Evolutionary conservation across 306 rosid species (phyloP), one percentile per base, ranked within the genome.

Genomic region (Gynostemma pentaphyllum): DNA sequence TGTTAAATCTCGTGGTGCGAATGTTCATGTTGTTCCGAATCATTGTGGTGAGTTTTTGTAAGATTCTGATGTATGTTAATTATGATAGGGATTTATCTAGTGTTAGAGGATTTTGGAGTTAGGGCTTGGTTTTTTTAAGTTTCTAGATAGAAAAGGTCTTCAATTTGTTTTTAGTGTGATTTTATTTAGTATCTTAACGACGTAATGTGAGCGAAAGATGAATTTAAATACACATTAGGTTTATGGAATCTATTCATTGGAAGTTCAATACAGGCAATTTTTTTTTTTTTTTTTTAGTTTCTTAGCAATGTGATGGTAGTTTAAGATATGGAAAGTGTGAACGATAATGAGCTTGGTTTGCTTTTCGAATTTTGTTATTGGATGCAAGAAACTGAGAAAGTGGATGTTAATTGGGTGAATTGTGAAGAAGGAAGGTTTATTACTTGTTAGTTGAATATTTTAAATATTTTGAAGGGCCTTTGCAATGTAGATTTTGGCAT

Each of bases 21-120:
- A 75, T 70, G 81, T 75, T 66, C 97, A 90, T 16, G 95, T 78
- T 2, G 85, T 87, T 70, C 97, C 97, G 24, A 84, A 68, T 81
- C 95, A 90, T 75, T 85, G 95, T 18, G 97, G 97, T 90, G 77
- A 82, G 90, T 64, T 36, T 60, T 16, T n/a, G 10, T 0, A 7
- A 64, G 76, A 78, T 66, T 73, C 77, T 68, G 15, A 41, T 52
- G 22, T 40, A 12, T 40, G 15, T 36, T 6, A 23, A 40, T 8
- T 24, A 8, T 40, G 44, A n/a, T 40, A 14, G 45, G 16, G 18
- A 46, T 41, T 61, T 40, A 16, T 61, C 3, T n/a, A 23, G 68
- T 55, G 39, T 15, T 5, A 27, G 9, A 24, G 37, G 60, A 29
- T 27, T 50, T 50, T 26, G 37, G 16, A 55, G 41, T 29, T 12